Evolutionary conservation across 352 stramenopile genomes (phyloP), one percentile per base, ranked within the genome.

Genomic region (Pythium scleroteichum): DNA sequence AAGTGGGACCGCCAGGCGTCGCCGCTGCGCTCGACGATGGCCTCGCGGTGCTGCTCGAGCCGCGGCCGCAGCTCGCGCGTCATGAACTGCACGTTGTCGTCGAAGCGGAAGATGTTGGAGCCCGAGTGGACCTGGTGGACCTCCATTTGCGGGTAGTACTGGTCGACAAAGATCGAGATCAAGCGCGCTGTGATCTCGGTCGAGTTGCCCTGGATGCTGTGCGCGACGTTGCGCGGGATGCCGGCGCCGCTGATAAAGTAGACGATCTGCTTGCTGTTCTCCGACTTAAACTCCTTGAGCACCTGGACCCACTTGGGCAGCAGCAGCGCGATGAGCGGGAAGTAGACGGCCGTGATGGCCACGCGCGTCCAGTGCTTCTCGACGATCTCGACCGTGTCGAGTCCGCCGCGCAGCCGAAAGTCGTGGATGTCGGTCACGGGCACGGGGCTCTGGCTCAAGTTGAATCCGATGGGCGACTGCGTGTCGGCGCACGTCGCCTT

Each of bases 41-140:
- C 85, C 74, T 99, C 91, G 39, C 96, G 88, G 68, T 98, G 97
- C 8, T 84, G 79, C 57, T 99, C 94, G 41, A 99, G 82, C 24
- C 89, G 79, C 12, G 97, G 96, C 39, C 98, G 80, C 26, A 99
- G 69, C 68, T 98, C 91, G 9, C 92, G 80, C 39, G 97, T 98
- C 59, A 98, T 98, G 69, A 99, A 99, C 33, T 88, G 79, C 57
- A 99, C 97, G 62, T 99, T 99, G 75, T 99, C 95, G 53, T 96
- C 87, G 47, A 95, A 97, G 35, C 85, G 68, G 59, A 97, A 99
- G 71, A 99, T 97, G 65, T 99, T 98, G 26, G 93, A 98, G 26
- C 93, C 84, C 5, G 95, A 99, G 75, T 99, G 94, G 26, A 99
- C 89, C 66, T 94, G 85, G 27, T 97, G 90, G 13, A 98, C 94